A percentile compares a stretch with the other conserved stretches of the same genome.
phyloP scores from a whole-genome alignment of 345 rosid species.

The Melaleuca alternifolia region DNA sequence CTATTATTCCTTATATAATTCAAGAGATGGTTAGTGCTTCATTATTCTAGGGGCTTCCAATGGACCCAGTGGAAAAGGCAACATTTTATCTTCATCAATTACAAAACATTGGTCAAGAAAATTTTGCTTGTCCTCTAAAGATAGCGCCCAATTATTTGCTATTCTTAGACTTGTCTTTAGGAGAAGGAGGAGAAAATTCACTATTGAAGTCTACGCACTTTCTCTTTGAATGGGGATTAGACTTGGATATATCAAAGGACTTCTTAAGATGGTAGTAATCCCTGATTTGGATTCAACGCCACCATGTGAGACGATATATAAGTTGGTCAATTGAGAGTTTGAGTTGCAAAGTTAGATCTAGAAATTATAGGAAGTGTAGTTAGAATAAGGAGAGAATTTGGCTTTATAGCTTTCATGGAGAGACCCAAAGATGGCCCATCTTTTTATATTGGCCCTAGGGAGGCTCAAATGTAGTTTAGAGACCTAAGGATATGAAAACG shows the following conservation, averaged over 20 bases:
- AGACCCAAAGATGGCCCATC: not conserved
- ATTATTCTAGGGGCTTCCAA: not conserved
- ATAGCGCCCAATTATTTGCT: not conserved
- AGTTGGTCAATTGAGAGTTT: not conserved
- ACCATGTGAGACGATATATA: not conserved
- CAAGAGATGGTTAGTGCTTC: not conserved
- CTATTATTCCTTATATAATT: too few species aligned
- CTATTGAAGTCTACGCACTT: not conserved
- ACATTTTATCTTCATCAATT: not conserved
- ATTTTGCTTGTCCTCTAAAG: not conserved
- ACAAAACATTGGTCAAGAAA: not conserved
- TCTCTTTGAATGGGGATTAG: not conserved
- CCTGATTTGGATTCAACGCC: not conserved
- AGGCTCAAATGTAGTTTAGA: not conserved
- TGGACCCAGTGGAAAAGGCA: not conserved
- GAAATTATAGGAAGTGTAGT: not conserved
- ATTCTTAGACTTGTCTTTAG: not conserved
- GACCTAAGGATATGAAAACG: not conserved
- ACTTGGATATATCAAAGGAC: not conserved
- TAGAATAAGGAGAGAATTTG: not conserved
- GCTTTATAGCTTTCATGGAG: not conserved
- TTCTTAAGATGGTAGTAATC: not conserved
- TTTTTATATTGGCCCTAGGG: not conserved
- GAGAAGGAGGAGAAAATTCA: not conserved
- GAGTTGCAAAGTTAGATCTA: not conserved